phyloP scores from a whole-genome alignment of 257 asterid genomes.

The Gentiana dahurica region DNA sequence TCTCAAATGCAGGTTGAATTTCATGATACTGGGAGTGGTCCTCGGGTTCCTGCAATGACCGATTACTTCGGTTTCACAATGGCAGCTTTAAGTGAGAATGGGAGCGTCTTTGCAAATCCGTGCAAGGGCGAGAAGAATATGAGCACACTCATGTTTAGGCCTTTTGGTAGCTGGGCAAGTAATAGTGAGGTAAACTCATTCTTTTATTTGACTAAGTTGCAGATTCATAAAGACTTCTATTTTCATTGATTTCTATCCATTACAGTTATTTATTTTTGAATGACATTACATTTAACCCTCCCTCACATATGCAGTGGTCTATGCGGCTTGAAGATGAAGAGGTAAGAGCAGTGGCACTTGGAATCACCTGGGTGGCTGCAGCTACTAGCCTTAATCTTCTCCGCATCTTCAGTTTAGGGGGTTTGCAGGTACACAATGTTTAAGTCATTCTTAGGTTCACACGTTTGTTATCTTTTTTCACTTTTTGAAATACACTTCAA shows the following conservation, averaged over 20 bases:
- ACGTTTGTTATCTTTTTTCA: not conserved
- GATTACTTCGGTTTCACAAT: slow-evolving; percentile 95
- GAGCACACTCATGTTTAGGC: slow-evolving; percentile 96
- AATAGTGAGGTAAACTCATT: slow-evolving; percentile 66
- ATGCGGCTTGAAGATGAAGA: slow-evolving; percentile 98
- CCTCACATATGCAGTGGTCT: slow-evolving; percentile 66
- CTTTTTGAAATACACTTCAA: not conserved
- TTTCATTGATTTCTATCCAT: not conserved
- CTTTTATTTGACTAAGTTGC: not conserved
- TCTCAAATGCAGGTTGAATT: slow-evolving; percentile 71
- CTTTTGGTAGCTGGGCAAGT: slow-evolving; percentile 91
- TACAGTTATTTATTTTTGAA: not conserved
- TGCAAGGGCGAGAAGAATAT: slow-evolving; percentile 92
- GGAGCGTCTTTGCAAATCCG: slow-evolving; percentile 88
- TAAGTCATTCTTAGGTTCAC: not conserved
- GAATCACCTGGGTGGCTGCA: slow-evolving; percentile 88
- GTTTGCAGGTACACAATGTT: slow-evolving; percentile 62
- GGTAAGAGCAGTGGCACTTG: slow-evolving; percentile 85
- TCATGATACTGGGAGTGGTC: slow-evolving; percentile 92
- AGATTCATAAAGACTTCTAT: not conserved
- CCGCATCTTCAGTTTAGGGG: slow-evolving; percentile 78
- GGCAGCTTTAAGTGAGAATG: slow-evolving; percentile 84
- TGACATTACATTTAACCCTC: slow-evolving; percentile 16
- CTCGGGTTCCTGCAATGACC: slow-evolving; percentile 94
- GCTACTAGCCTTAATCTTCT: slow-evolving; percentile 83